Base-by-base conservation (phyloP, 148 eudicot genomes). In the Silene latifolia region DNA sequence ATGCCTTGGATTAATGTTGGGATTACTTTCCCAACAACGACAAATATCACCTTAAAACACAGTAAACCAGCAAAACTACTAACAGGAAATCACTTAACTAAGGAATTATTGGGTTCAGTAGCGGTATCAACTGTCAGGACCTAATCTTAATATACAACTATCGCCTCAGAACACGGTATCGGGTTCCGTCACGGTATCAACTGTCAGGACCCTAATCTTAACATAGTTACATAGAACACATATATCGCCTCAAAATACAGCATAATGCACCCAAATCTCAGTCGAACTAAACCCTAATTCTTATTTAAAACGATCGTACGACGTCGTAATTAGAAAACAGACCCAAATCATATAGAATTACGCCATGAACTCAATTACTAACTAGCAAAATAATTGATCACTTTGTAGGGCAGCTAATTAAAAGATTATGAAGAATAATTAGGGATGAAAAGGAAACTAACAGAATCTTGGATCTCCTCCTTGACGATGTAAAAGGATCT, bases 401-500 rank as follows among this genome's bases (percentile, higher is more conserved):
- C 17, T 51, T 13, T 51, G 3, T 12, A 51, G 56, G 4, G 56
- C 9, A 51, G 56, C 17, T 51, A 51, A 5, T 46, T 18, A 13
- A 61, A 1, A 27, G 15, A 6, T 19, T 19, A 7, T 32, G 7
- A 5, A 27, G 12, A 23, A 72, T 13, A 20, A 32, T 29, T 5
- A 60, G 18, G 17, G 27, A 65, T 0, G 32, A 63, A 60, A 64
- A 51, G 44, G 4, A 32, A 63, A 42, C 95, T 85, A 72, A 92
- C 98, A 23, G 98, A 88, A 14, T 90, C 96, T 79, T 92, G 98
- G 84, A 92, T 87, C 86, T 92, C 98, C 74, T 88, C 98, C 83
- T 90, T 92, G 18, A 92, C 98, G 77, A 92, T 92, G 85, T 92
- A 92, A 80, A 92, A 9, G 96, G 98, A 81, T 92, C 98, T 78